Base-by-base conservation (phyloP, 495 filamentous ascomycete species). In the Neurospora sublineolata region DNA sequence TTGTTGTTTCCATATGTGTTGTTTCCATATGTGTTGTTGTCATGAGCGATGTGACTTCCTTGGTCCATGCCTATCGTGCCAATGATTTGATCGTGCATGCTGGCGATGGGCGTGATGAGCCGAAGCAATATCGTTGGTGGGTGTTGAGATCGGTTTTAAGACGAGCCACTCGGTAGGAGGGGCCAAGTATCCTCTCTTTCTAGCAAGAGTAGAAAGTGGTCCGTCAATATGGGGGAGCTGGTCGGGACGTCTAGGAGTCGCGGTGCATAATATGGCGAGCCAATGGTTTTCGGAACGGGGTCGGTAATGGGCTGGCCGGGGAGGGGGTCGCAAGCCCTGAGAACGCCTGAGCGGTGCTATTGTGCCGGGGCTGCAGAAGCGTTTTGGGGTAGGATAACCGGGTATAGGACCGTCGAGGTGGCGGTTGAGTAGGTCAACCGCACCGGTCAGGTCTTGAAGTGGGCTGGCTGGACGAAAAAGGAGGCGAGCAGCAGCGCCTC, bases 61-160 rank as follows among this genome's bases (percentile, higher is more conserved):
- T 83, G 84, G 76, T 82, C 83, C 79, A 84, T 81, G 75, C 79
- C 82, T 72, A 79, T 80, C 72, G 83, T 80, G 75, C 80, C 79
- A 75, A 82, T 80, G 76, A 84, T 82, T 71, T 81, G 81, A 77
- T 85, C 84, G 77, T 85, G 82, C 84, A 86, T 86, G 72, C 75
- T 83, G 78, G 71, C 44, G 71, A 73, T 74, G 68, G 72, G 76
- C 76, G 72, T 72, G 78, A 82, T 83, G 76, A 80, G 80, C 79
- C 72, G 79, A 70, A 73, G 39, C 70, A 73, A 75, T 42, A 70
- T 72, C 70, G 73, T 75, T 70, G 71, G 69, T 69, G 68, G 44
- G 68, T 64, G 68, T 41, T 69, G 72, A 71, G 72, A 73, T 73
- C 73, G 71, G 64, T 69, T 60, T 68, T 60, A 70, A 67, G 72